Evolutionary conservation across 371 early-diverging fungal species (phyloP).

Genomic region (Rhizopus delemar): DNA sequence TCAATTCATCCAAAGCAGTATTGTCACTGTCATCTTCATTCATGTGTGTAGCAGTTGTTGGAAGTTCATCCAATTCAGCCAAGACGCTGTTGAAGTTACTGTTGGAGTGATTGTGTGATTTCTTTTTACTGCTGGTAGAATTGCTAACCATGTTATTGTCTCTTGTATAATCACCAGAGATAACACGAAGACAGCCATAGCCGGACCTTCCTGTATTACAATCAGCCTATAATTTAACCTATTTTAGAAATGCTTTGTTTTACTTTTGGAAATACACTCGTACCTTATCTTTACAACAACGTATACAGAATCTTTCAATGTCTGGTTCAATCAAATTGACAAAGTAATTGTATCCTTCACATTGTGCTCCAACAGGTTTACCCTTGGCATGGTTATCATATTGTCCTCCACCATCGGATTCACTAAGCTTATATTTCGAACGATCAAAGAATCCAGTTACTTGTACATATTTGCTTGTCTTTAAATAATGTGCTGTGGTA

Average conservation of each 20-base stretch:
- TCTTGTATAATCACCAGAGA: conserved; percentile 41
- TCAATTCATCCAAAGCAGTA: background rate
- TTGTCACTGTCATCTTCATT: background rate
- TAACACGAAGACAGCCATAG: conserved; percentile 41
- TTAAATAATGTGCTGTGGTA: conserved; percentile 49
- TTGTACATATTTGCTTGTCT: conserved; percentile 47
- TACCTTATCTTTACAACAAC: conserved; percentile 45
- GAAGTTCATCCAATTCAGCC: conserved; percentile 15
- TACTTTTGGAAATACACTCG: background rate
- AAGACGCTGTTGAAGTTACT: conserved; percentile 18
- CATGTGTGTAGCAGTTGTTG: conserved; percentile 3
- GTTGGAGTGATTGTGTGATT: conserved; percentile 5
- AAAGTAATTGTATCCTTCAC: conserved; percentile 46
- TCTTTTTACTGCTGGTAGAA: background rate
- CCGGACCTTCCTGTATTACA: conserved; percentile 44
- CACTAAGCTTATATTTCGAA: conserved; percentile 42
- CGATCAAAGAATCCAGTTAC: conserved; percentile 60
- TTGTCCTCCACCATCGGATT: conserved; percentile 54
- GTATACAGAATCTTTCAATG: conserved; percentile 47
- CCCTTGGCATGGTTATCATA: conserved; percentile 42
- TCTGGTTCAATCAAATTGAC: conserved; percentile 54
- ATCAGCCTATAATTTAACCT: conserved; percentile 20
- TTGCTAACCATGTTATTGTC: conserved; percentile 16
- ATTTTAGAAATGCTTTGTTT: background rate
- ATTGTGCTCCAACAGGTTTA: conserved; percentile 40